Conservation (phyloP, 495 filamentous ascomycete genomes). For the Thermothielavioides terrestris region DNA sequence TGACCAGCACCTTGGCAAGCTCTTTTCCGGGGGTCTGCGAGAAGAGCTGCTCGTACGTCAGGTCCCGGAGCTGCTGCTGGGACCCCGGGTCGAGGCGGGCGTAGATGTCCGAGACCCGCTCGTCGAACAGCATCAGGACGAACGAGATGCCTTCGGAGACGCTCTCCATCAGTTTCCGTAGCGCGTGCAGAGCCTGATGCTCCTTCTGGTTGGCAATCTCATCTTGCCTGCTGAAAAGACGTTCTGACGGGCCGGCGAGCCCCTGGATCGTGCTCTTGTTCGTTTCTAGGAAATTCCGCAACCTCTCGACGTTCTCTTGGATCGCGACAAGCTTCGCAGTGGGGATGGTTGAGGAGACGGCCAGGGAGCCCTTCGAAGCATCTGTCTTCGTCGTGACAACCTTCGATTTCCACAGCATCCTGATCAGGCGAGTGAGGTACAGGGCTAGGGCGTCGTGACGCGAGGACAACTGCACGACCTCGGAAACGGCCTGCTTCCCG, state of each 20-base stretch:
- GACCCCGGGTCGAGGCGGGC: slow-evolving; percentile 61
- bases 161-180: slow-evolving; percentile 70
- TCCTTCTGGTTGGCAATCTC: slow-evolving; percentile 86
- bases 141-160: slow-evolving; percentile 96
- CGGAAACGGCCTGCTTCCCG: slow-evolving; percentile 49
- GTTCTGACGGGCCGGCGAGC: slow-evolving; percentile 74
- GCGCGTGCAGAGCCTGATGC: slow-evolving; percentile 80
- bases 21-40: slow-evolving; percentile 69
- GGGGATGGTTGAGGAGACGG: slow-evolving; percentile 53
- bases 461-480: slow-evolving; percentile 77
- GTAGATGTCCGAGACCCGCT: slow-evolving; percentile 82
- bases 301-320: slow-evolving; percentile 67
- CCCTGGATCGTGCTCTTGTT: slow-evolving; percentile 91
- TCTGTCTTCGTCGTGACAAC: slow-evolving; percentile 37
- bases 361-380: slow-evolving; percentile 49
- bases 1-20: slow-evolving; percentile 92
- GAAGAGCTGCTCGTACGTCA: slow-evolving; percentile 84
- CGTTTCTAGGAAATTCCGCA: slow-evolving; percentile 69
- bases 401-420: slow-evolving; percentile 70
- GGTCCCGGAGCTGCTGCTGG: slow-evolving; percentile 56
- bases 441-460: slow-evolving; percentile 79
- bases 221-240: slow-evolving; percentile 68
- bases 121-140: slow-evolving; percentile 84
- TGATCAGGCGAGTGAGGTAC: slow-evolving; percentile 76
- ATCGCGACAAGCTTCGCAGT: slow-evolving; percentile 59